phyloP scores from a whole-genome alignment of 768 basidiomycete species.

The Psilocybe sp. region DNA sequence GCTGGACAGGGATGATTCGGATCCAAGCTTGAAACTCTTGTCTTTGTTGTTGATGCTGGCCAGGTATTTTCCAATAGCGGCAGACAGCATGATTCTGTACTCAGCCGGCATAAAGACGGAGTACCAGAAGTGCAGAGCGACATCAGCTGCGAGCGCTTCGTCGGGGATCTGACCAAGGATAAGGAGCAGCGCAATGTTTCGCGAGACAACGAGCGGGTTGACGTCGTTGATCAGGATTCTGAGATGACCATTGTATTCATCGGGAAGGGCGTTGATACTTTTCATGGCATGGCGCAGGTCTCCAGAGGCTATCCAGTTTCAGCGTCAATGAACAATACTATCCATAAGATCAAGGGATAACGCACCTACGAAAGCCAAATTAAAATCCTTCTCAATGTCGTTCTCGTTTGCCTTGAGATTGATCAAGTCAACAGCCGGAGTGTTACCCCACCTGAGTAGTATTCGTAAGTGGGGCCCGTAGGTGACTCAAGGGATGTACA shows the following conservation, averaged over 20 bases:
- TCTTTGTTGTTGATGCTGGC: not conserved
- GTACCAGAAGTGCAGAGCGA: slow-evolving; percentile 48
- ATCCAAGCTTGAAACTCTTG: slow-evolving; percentile 4
- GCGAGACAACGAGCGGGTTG: slow-evolving; percentile 24
- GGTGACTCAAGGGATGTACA: not conserved
- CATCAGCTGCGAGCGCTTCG: slow-evolving; percentile 32
- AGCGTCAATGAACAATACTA: not conserved
- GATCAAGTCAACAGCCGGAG: not conserved
- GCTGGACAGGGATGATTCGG: slow-evolving; percentile 7
- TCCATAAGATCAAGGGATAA: not conserved
- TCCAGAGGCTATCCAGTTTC: slow-evolving; percentile 37
- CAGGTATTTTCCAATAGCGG: slow-evolving; percentile 17
- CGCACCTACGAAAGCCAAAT: not conserved
- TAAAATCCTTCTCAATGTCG: not conserved
- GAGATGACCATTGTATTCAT: slow-evolving; percentile 35
- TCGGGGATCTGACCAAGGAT: slow-evolving; percentile 36
- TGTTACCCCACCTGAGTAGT: not conserved
- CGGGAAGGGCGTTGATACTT: slow-evolving; percentile 41
- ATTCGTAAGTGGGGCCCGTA: not conserved
- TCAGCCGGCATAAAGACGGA: slow-evolving; percentile 37
- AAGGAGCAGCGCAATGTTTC: slow-evolving; percentile 40
- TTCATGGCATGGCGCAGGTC: slow-evolving; percentile 43
- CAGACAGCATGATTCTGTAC: slow-evolving; percentile 20
- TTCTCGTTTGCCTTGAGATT: not conserved
- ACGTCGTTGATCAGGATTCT: slow-evolving; percentile 41